Percentiles rank a stretch among this genome's conserved stretches.
phyloP scores from a whole-genome alignment of 768 basidiomycete species.

The Podaxis rugospora region DNA sequence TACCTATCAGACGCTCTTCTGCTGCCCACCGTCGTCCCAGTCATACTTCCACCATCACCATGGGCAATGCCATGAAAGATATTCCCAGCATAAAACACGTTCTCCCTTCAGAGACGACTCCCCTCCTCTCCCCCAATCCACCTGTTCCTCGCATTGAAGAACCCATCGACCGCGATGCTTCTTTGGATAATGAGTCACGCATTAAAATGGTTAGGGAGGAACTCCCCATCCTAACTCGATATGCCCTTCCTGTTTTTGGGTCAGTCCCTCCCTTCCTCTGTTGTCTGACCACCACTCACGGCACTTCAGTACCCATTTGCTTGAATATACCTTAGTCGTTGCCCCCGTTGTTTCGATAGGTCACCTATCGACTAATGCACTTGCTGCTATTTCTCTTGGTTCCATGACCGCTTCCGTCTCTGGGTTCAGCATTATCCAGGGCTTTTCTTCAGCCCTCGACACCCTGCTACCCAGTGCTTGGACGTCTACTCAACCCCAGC shows the following conservation, averaged over 20 bases:
- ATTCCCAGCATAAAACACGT: background rate
- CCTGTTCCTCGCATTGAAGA: conserved; percentile 58
- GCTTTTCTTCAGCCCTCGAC: conserved; percentile 82
- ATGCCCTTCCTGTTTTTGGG: conserved; percentile 69
- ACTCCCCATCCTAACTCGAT: conserved; percentile 50
- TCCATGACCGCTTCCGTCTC: conserved; percentile 74
- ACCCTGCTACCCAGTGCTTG: conserved; percentile 93
- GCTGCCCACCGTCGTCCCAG: background rate
- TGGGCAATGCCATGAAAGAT: background rate
- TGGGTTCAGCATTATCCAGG: conserved; percentile 77
- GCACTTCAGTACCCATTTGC: conserved; percentile 59
- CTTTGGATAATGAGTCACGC: conserved; percentile 26
- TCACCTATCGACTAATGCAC: conserved; percentile 81
- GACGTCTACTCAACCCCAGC: conserved; percentile 80
- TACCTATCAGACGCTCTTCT: conserved; percentile 7
- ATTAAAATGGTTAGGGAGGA: conserved; percentile 51
- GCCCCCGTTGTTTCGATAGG: conserved; percentile 85
- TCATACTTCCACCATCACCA: background rate
- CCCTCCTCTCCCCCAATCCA: conserved; percentile 43
- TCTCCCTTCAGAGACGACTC: conserved; percentile 46
- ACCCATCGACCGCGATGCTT: conserved; percentile 30
- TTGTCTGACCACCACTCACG: background rate
- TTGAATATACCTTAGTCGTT: conserved; percentile 85
- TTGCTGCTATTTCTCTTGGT: conserved; percentile 77
- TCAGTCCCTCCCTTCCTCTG: conserved; percentile 31